Evolutionary conservation across 2,329 filamentous ascomycete species (phyloP).

Genomic region (Penicillium sp.): DNA sequence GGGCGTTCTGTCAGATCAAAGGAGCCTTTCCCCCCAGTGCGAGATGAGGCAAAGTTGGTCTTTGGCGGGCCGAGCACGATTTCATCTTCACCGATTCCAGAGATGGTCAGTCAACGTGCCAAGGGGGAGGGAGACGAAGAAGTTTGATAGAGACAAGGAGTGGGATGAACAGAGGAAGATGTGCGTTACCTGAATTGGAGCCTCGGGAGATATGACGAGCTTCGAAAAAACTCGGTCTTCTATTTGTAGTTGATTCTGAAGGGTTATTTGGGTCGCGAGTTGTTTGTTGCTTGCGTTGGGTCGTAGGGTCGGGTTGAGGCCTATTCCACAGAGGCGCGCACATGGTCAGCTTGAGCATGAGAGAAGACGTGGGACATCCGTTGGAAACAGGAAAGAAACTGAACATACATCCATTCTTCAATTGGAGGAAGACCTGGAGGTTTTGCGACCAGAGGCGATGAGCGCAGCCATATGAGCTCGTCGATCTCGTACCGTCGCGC

Average conservation of each 20-base stretch:
- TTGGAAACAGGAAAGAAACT: constrained; percentile 13
- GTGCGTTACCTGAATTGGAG: constrained; percentile 52
- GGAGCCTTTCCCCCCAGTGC: constrained; percentile 51
- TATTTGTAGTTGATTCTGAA: constrained; percentile 35
- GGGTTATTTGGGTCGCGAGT: constrained; percentile 41
- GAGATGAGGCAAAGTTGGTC: constrained; percentile 78
- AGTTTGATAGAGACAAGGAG: background rate
- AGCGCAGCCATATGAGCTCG: constrained; percentile 73
- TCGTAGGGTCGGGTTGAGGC: constrained; percentile 47
- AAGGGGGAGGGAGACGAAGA: background rate
- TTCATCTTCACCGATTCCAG: constrained; percentile 65
- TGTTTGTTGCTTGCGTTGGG: constrained; percentile 43
- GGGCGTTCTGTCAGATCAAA: constrained; percentile 51
- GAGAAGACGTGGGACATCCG: constrained; percentile 9
- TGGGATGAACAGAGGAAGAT: constrained; percentile 19
- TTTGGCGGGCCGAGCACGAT: constrained; percentile 85
- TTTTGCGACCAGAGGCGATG: constrained; percentile 82
- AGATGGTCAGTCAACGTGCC: constrained; percentile 19
- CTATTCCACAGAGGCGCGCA: constrained; percentile 28
- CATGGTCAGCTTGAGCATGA: constrained; percentile 25
- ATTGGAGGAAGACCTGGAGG: constrained; percentile 78
- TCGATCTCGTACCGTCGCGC: constrained; percentile 73
- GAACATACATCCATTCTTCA: constrained; percentile 89
- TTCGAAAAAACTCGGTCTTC: constrained; percentile 49
- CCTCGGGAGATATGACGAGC: constrained; percentile 51